Evolutionary conservation across 306 rosid genomes (phyloP).

Genomic region (Dryas drummondii): DNA sequence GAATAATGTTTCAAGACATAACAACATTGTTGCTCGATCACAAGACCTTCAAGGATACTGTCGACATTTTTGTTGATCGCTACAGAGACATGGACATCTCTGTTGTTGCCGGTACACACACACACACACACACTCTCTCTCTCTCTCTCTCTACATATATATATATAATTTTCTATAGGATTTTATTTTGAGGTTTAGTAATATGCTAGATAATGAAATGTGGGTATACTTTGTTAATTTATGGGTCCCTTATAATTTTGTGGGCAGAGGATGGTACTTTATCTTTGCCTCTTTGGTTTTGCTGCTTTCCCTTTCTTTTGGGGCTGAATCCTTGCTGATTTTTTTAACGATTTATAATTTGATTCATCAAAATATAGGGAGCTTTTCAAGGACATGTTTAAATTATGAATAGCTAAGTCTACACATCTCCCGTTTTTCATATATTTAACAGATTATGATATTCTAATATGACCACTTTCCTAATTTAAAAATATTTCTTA

Average conservation of each 20-base stretch:
- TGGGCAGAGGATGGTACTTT: not conserved
- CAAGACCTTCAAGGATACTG: slow-evolving; percentile 85
- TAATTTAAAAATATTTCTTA: not conserved
- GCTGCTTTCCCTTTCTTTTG: not conserved
- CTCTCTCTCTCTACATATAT: not conserved
- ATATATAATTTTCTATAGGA: not conserved
- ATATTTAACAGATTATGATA: not conserved
- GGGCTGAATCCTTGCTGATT: not conserved
- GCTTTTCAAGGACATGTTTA: too few relatives aligned
- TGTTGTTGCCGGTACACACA: slow-evolving; percentile 81
- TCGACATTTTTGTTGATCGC: slow-evolving; percentile 99
- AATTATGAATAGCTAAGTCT: too few relatives aligned
- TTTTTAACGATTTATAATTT: not conserved
- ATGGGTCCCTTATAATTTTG: not conserved
- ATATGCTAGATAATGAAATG: slow-evolving; percentile 4
- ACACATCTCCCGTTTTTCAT: not conserved
- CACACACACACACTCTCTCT: not conserved
- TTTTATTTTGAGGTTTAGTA: not conserved
- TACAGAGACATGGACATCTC: slow-evolving; percentile 95
- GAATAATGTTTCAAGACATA: slow-evolving; percentile 98
- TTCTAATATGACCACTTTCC: not conserved
- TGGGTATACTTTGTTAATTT: not conserved
- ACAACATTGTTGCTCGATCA: slow-evolving; percentile 98
- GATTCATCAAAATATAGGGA: not conserved
- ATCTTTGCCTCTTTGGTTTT: not conserved